Evolutionary conservation across 805 yeast species (phyloP), one percentile per base, ranked within the genome.

Genomic region (Pichia paraexigua): DNA sequence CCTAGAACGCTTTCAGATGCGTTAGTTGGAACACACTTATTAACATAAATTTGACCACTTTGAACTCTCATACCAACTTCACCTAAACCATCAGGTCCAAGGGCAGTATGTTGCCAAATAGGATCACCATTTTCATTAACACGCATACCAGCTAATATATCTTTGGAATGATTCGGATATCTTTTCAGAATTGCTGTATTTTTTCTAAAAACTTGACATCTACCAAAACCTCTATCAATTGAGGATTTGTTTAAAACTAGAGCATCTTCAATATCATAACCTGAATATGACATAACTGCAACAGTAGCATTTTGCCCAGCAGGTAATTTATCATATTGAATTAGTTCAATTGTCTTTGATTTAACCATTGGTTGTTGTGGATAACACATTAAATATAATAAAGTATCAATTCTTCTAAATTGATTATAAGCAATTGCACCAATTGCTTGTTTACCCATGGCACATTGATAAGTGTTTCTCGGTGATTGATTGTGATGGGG

Each of bases 331-430:
- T 94, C 99, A 66, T 94, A 94, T 55, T 92, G 87, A 57, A 94
- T 92, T 55, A 94, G 75, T 71, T 94, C 99, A 59, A 94, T 94
- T 0, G 99, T 94, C 66, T 90, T 88, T 5, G 98, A 90, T 71
- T 94, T 94, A 27, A 94, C 99, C 98, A 94, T 88, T 0, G 99
- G 99, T 67, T 94, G 98, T 70, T 94, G 98, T 5, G 99, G 99
- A 65, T 94, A 94, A n/a, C 90, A 96, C 96, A 94, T 87, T 57
- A 94, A 75, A 64, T 94, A 94, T 57, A 94, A 73, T 63, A 94
- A 71, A 1, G 99, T 94, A 64, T 94, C 99, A 58, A 94, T 92
- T 68, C 99, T 83, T 65, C 89, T 80, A 72, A 94, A 87, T 71
- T 94, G 99, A 68, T 94, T 94, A 67, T 94, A 94, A 12, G 95